phyloP scores from a whole-genome alignment of 768 basidiomycete species.

The Mycena latifolia region DNA sequence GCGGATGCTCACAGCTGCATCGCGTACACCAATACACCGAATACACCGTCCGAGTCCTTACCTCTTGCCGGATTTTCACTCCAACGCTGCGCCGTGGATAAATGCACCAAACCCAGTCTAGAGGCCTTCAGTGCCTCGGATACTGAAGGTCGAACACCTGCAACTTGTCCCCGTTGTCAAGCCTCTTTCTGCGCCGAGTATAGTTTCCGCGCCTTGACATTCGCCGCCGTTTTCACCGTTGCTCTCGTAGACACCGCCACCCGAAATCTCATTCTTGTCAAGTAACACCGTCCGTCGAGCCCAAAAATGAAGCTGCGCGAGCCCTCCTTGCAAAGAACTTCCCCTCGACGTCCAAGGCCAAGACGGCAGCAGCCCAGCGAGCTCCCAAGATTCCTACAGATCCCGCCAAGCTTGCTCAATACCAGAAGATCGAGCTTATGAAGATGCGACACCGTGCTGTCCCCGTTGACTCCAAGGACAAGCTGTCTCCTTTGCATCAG shows the following conservation, averaged over 20 bases:
- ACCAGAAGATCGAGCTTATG: conserved; percentile 74
- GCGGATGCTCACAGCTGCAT: conserved; percentile 73
- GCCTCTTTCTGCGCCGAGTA: conserved; percentile 77
- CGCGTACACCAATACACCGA: conserved; percentile 51
- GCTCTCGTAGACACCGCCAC: conserved; percentile 72
- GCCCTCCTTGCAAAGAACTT: conserved; percentile 69
- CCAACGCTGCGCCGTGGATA: conserved; percentile 61
- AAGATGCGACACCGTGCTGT: conserved; percentile 80
- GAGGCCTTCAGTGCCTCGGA: conserved; percentile 50
- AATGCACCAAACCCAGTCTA: conserved; percentile 70
- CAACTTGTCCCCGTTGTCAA: conserved; percentile 65
- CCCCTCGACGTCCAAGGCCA: conserved; percentile 43
- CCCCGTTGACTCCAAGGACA: conserved; percentile 73
- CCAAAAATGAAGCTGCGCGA: conserved; percentile 62
- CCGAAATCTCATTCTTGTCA: conserved; percentile 71
- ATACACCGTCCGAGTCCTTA: conserved; percentile 50
- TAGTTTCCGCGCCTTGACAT: conserved; percentile 24
- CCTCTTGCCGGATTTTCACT: conserved; percentile 39
- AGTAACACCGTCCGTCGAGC: conserved; percentile 33
- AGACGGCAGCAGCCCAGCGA: conserved; percentile 36
- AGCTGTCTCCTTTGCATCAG: conserved; percentile 55
- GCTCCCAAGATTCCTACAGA: conserved; percentile 56
- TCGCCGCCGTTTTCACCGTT: conserved; percentile 20
- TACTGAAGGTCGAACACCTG: conserved; percentile 43
- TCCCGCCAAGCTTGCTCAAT: conserved; percentile 65